Evolutionary conservation across 768 basidiomycete genomes (phyloP).

Genomic region (Lactarius indigo): DNA sequence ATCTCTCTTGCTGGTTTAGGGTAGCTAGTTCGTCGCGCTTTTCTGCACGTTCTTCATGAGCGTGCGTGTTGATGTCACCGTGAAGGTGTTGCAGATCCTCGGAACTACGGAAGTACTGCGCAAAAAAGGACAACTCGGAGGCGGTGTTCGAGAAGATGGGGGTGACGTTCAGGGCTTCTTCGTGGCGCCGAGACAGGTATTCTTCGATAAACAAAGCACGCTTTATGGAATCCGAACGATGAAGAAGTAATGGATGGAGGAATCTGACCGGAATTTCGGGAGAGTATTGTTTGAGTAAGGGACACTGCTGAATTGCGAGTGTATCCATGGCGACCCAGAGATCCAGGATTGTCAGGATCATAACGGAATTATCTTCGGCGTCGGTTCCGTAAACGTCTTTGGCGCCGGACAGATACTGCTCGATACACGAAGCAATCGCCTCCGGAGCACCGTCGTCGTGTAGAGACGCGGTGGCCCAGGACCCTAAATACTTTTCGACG

Average conservation of each 20-base stretch:
- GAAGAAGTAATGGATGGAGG: conserved; percentile 43
- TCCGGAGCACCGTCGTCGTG: not conserved
- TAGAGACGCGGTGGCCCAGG: not conserved
- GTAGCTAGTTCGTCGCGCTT: conserved; percentile 2
- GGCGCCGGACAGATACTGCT: conserved; percentile 12
- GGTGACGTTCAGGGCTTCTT: not conserved
- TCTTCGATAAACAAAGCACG: conserved; percentile 15
- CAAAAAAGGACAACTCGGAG: conserved; percentile 2
- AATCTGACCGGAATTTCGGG: conserved; percentile 41
- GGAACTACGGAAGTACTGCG: conserved; percentile 11
- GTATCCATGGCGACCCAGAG: conserved; percentile 49
- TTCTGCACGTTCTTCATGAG: not conserved
- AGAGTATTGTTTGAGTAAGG: conserved; percentile 43
- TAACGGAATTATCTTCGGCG: conserved; percentile 32
- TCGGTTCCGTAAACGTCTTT: conserved; percentile 5
- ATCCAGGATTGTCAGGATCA: conserved; percentile 45
- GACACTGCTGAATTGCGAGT: conserved; percentile 32
- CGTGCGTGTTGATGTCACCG: not conserved
- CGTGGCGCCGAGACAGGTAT: conserved; percentile 11
- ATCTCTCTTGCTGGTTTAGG: not conserved
- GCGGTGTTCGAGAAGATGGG: conserved; percentile 11
- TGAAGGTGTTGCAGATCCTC: not conserved
- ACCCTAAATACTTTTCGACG: not conserved
- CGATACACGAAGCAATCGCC: conserved; percentile 10
- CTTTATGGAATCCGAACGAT: conserved; percentile 21